phyloP scores from a whole-genome alignment of 2,329 filamentous ascomycete genomes.

The Mycogone perniciosa region DNA sequence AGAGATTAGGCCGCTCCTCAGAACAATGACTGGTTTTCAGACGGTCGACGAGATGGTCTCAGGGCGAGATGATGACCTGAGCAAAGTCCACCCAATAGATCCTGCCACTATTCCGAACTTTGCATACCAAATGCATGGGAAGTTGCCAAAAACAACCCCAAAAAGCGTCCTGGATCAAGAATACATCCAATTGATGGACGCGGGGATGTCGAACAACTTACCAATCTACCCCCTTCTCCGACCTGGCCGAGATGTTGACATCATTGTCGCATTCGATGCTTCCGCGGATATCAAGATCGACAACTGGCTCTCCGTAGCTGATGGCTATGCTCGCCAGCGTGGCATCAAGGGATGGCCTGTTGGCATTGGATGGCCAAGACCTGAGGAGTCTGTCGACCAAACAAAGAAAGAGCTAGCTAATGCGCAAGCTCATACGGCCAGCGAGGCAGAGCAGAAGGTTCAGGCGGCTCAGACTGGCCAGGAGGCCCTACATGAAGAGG shows the following conservation, averaged over 20 bases:
- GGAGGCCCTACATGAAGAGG: constrained; percentile 22
- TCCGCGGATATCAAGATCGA: constrained; percentile 89
- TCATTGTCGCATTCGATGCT: constrained; percentile 89
- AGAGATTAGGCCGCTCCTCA: constrained; percentile 79
- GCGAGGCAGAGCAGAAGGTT: constrained; percentile 59
- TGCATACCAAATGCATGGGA: constrained; percentile 69
- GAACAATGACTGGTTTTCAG: constrained; percentile 65
- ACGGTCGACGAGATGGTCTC: constrained; percentile 77
- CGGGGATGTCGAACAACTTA: constrained; percentile 97
- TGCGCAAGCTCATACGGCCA: constrained; percentile 55
- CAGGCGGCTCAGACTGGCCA: constrained; percentile 50
- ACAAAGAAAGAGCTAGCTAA: constrained; percentile 57
- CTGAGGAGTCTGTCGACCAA: constrained; percentile 50
- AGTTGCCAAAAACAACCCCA: constrained; percentile 70
- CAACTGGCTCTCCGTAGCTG: constrained; percentile 92
- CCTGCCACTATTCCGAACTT: constrained; percentile 90
- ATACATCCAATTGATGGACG: constrained; percentile 86
- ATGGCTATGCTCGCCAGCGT: constrained; percentile 86
- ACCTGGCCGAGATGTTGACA: constrained; percentile 79
- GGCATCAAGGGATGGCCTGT: constrained; percentile 92
- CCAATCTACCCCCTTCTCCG: constrained; percentile 91
- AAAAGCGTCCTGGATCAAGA: constrained; percentile 63
- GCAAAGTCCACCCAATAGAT: constrained; percentile 91
- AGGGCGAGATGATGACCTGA: constrained; percentile 73
- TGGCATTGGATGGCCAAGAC: constrained; percentile 85